These are phyloP conservation scores for Bocquillonia castaneifolia DNA, from an alignment of 441 rosid genomes.

Conservation along the genomic window DNA sequence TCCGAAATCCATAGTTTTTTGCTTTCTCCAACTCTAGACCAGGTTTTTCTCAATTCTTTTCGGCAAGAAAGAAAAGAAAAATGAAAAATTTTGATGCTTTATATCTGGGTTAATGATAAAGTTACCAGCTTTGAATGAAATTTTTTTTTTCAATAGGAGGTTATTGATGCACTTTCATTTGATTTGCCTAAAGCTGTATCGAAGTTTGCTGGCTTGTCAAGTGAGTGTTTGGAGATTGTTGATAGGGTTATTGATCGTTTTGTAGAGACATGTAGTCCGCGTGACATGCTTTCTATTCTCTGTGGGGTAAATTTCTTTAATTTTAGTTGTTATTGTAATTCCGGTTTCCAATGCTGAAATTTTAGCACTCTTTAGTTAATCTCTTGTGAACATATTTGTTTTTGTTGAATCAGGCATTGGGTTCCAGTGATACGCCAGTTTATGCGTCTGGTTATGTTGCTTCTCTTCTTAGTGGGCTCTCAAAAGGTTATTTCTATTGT, in stretches of 20 bases:
- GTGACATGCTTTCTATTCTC: slow-evolving; percentile 81
- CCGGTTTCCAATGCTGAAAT: background rate
- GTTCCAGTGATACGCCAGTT: slow-evolving; percentile 36
- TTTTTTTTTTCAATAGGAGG: slow-evolving; percentile 39
- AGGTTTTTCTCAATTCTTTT: slow-evolving; percentile 35
- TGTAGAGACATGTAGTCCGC: slow-evolving; percentile 55
- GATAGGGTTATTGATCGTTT: slow-evolving; percentile 46
- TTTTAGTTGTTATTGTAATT: background rate
- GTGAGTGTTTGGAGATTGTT: slow-evolving; percentile 41
- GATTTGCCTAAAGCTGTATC: slow-evolving; percentile 65
- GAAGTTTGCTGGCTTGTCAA: slow-evolving; percentile 48
- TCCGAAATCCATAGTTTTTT: slow-evolving; percentile 32
- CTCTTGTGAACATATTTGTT: slow-evolving; percentile 9
- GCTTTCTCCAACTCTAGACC: slow-evolving; percentile 44
- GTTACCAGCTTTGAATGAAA: slow-evolving; percentile 5
- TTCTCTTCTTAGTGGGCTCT: slow-evolving; percentile 67
- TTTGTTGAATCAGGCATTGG: slow-evolving; percentile 62
- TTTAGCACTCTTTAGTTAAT: background rate
- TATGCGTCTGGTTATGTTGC: slow-evolving; percentile 39
- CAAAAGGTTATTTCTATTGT: slow-evolving; percentile 47
- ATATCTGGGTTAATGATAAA: slow-evolving; percentile 6
- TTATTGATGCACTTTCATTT: slow-evolving; percentile 66
- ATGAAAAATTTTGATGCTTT: no score
- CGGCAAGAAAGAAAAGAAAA: background rate
- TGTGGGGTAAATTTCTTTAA: slow-evolving; percentile 54